A percentile compares a stretch with the other conserved stretches of the same genome.
Conservation (phyloP, 805 yeast genomes). For the Barnettozyma siamensis region DNA sequence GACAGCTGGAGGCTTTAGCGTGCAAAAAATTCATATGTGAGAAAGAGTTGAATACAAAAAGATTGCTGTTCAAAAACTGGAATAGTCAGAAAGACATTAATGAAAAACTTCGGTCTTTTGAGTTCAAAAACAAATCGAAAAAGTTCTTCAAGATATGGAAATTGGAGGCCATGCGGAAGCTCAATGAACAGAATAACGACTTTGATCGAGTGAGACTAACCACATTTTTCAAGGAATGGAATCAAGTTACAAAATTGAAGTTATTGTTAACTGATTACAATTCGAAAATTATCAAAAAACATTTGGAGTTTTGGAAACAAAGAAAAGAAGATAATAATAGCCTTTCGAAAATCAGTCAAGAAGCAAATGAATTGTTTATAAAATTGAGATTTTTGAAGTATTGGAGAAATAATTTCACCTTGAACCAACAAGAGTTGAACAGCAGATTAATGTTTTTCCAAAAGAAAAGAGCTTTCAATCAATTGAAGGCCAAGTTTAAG, state of each 20-base stretch:
- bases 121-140: neutral
- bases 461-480: slow-evolving; percentile 7
- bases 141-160: slow-evolving; percentile 11
- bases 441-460: slow-evolving; percentile 6
- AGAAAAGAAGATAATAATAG: slow-evolving; percentile 5
- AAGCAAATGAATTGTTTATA: slow-evolving; percentile 14
- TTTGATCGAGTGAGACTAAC: slow-evolving; percentile 1
- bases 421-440: neutral
- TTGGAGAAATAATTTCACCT: slow-evolving; percentile 11
- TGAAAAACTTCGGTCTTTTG: neutral
- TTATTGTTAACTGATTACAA: neutral
- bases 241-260: neutral
- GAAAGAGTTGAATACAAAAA: neutral
- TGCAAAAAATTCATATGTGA: neutral
- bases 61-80: slow-evolving; percentile 10
- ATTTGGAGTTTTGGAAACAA: slow-evolving; percentile 10
- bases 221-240: slow-evolving; percentile 2
- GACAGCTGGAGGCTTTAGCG: neutral
- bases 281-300: neutral
- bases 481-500: slow-evolving; percentile 1
- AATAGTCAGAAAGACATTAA: slow-evolving; percentile 2
- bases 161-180: slow-evolving; percentile 1
- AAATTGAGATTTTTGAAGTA: slow-evolving; percentile 16
- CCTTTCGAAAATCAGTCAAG: slow-evolving; percentile 9
- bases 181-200: slow-evolving; percentile 1